phyloP scores from a whole-genome alignment of 2,329 filamentous ascomycete genomes.

The Ophiosphaerella narmari region DNA sequence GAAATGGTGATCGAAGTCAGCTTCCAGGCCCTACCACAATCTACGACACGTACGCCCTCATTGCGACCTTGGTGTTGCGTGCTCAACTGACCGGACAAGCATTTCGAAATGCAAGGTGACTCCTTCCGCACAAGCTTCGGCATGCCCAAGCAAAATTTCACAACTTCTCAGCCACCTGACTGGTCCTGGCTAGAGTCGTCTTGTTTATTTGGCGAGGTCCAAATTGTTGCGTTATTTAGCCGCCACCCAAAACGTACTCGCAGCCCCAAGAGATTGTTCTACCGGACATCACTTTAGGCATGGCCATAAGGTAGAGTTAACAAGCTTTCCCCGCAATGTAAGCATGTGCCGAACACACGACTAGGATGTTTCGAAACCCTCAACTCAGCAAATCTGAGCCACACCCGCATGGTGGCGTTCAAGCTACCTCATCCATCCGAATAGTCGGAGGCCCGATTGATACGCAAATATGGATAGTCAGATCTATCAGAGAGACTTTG shows the following conservation, averaged over 20 bases:
- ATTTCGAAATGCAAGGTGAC: background rate
- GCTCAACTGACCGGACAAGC: slow-evolving; percentile 1
- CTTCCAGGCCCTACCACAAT: background rate
- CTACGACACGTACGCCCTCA: background rate
- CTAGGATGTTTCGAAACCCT: slow-evolving; percentile 11
- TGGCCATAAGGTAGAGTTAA: slow-evolving; percentile 18
- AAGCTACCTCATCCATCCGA: background rate
- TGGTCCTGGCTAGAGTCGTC: background rate
- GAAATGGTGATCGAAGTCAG: background rate
- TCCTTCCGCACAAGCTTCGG: background rate
- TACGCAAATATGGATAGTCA: too few relatives aligned
- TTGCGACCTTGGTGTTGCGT: slow-evolving; percentile 4
- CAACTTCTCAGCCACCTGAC: background rate
- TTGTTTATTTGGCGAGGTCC: slow-evolving; percentile 4
- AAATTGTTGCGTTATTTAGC: slow-evolving; percentile 35
- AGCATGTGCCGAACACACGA: slow-evolving; percentile 32
- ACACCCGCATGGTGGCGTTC: background rate
- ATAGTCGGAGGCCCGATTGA: background rate
- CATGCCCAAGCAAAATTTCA: background rate
- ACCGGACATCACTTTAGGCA: slow-evolving; percentile 15
- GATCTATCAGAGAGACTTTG: too few relatives aligned
- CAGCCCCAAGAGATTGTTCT: slow-evolving; percentile 18
- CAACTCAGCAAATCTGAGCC: slow-evolving; percentile 2
- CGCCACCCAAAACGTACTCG: slow-evolving; percentile 28
- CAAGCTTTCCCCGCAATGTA: slow-evolving; percentile 41